phyloP scores from a whole-genome alignment of 768 basidiomycete species.

The Russula sp. region DNA sequence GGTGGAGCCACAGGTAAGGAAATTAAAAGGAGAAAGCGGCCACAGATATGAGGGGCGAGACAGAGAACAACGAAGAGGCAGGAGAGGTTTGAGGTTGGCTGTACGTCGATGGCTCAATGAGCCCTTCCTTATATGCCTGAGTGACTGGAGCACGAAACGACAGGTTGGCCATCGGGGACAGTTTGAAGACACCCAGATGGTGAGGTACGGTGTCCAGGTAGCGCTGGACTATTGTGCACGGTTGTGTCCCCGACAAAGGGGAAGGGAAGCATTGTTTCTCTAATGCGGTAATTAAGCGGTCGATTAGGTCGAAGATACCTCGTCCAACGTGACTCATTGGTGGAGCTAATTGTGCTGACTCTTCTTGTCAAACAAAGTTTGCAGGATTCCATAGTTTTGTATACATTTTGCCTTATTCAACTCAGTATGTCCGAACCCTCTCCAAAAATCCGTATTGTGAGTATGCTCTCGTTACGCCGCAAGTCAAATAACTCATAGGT shows the following conservation, averaged over 20 bases:
- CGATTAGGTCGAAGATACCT: conserved; percentile 3
- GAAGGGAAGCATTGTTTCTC: conserved; percentile 17
- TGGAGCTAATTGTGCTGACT: conserved; percentile 4
- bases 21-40: too few relatives aligned
- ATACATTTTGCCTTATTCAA: not conserved
- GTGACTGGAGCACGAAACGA: not conserved
- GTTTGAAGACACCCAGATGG: not conserved
- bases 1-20: not conserved
- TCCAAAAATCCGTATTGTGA: conserved; percentile 22
- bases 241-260: conserved; percentile 8
- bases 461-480: not conserved
- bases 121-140: conserved; percentile 19
- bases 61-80: conserved; percentile 1
- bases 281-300: conserved; percentile 6
- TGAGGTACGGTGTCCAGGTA: not conserved
- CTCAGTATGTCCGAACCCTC: conserved; percentile 14
- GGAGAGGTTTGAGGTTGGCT: not conserved
- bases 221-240: conserved; percentile 18
- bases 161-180: not conserved
- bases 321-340: not conserved
- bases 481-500: not conserved
- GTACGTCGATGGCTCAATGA: not conserved
- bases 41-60: not conserved
- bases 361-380: not conserved
- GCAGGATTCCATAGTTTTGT: not conserved